Percentiles rank a stretch among this genome's conserved stretches.
Evolutionary conservation across 176 grass and related monocot species (phyloP).

Genomic region (Puccinellia tenuiflora): DNA sequence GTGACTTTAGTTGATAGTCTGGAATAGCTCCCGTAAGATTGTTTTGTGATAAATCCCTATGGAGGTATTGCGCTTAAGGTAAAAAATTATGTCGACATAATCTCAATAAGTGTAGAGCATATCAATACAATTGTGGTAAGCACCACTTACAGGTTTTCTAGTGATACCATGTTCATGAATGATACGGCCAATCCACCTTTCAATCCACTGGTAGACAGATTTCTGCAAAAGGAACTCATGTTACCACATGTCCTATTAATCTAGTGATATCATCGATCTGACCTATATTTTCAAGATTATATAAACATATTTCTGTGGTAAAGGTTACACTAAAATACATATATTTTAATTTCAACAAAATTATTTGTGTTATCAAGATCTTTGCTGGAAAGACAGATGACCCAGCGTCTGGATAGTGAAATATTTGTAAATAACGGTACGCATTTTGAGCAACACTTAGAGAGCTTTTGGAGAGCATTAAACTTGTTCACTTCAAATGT

Average conservation of each 20-base stretch:
- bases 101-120: neutral
- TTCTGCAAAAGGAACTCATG: neutral
- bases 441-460: neutral
- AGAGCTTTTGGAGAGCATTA: neutral
- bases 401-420: neutral
- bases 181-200: neutral
- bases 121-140: neutral
- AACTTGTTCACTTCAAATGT: neutral
- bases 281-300: neutral
- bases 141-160: neutral
- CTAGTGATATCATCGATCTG: neutral
- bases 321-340: neutral
- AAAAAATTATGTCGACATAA: neutral
- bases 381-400: neutral
- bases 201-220: neutral
- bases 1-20: conserved; percentile 13
- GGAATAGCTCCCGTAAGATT: conserved; percentile 36
- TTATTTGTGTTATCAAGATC: neutral
- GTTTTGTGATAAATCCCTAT: conserved; percentile 46
- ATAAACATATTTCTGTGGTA: neutral
- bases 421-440: neutral
- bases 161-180: neutral
- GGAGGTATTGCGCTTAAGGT: neutral
- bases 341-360: neutral
- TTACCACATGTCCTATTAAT: neutral